Percentiles rank a stretch among this genome's conserved stretches.
phyloP scores from a whole-genome alignment of 2,329 filamentous ascomycete genomes.

The Tetracladium maxilliforme region DNA sequence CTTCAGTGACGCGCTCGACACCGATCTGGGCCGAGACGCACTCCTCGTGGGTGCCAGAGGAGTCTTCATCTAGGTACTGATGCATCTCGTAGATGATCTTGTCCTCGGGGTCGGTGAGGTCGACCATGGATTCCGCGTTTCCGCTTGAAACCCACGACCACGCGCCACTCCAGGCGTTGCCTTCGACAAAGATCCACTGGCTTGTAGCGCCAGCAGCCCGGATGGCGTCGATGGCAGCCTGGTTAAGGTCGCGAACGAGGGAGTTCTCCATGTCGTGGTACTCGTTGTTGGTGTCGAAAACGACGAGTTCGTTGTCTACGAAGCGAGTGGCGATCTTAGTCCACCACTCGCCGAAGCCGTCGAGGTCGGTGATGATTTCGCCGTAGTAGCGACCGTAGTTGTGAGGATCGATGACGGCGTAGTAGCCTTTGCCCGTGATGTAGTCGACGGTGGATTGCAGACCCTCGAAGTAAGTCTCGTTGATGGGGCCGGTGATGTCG shows the following conservation, averaged over 20 bases:
- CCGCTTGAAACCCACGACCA: slow-evolving; percentile 28
- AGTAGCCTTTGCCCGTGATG: slow-evolving; percentile 28
- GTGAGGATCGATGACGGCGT: slow-evolving; percentile 31
- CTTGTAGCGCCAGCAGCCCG: slow-evolving; percentile 24
- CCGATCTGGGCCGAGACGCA: slow-evolving; percentile 40
- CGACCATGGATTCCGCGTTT: slow-evolving; percentile 26
- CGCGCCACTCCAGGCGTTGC: slow-evolving; percentile 29
- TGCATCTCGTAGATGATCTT: slow-evolving; percentile 47
- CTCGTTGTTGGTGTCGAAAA: slow-evolving; percentile 29
- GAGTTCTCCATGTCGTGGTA: slow-evolving; percentile 24
- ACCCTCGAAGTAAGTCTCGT: slow-evolving; percentile 25
- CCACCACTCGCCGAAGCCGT: slow-evolving; percentile 24
- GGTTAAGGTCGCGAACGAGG: slow-evolving; percentile 23
- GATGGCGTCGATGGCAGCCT: slow-evolving; percentile 27
- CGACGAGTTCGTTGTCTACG: slow-evolving; percentile 18
- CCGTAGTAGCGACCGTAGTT: slow-evolving; percentile 33
- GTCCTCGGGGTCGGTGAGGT: slow-evolving; percentile 32
- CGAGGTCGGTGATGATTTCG: slow-evolving; percentile 18
- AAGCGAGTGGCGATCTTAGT: slow-evolving; percentile 20
- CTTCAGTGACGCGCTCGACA: slow-evolving; percentile 29
- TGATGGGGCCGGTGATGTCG: slow-evolving; percentile 26
- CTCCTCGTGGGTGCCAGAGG: slow-evolving; percentile 30
- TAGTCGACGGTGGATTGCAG: slow-evolving; percentile 25
- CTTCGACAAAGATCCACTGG: slow-evolving; percentile 46
- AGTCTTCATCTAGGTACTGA: slow-evolving; percentile 43